Evolutionary conservation across 108 stramenopile species (phyloP), one percentile per base, ranked within the genome.

Genomic region (Nitzschia putrida): DNA sequence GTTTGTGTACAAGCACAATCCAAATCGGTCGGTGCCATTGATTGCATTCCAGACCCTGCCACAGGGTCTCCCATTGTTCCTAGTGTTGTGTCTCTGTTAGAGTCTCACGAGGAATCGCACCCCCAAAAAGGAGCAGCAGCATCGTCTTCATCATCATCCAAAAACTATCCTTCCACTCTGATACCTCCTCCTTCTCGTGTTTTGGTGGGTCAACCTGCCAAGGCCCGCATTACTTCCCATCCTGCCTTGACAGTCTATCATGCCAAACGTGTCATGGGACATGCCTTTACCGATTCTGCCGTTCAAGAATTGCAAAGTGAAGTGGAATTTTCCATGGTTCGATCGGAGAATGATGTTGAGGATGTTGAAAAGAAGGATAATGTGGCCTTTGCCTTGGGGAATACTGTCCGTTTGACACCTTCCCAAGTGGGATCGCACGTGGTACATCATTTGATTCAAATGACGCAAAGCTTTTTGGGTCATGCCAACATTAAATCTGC

Each of bases 401-500:
- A 38, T 29, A 58, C 76, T 24, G 80, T 68, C 22, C 24, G 20
- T 40, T 56, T 92, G n/a, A 71, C 86, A 45, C 92, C 92, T 1
- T 66, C 82, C 22, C 85, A 89, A 60, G 85, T 94, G 5, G 92
- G 92, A 6, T 79, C 86, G 0, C 88, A 91, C 55, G 74, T 94
- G 50, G 88, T 94, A 9, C 60, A 80, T 64, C 85, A 92, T 65
- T 80, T 97, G 34, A 70, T 94, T 39, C 67, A 77, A 52, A 78
- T 95, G 14, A 82, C 91, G 0, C 61, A 84, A 9, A 38, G 64
- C 8, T 83, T 89, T 79, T 80, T 98, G 40, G 90, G 93, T 29
- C 97, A 98, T 80, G 78, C 82, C 55, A 95, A 97, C 76, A 81
- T 98, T 40, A 81, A 87, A 65, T 82, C 82, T 2, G 97, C 95